Conservation (phyloP, 2,329 filamentous ascomycete genomes). For the Dactylellina sp. region DNA sequence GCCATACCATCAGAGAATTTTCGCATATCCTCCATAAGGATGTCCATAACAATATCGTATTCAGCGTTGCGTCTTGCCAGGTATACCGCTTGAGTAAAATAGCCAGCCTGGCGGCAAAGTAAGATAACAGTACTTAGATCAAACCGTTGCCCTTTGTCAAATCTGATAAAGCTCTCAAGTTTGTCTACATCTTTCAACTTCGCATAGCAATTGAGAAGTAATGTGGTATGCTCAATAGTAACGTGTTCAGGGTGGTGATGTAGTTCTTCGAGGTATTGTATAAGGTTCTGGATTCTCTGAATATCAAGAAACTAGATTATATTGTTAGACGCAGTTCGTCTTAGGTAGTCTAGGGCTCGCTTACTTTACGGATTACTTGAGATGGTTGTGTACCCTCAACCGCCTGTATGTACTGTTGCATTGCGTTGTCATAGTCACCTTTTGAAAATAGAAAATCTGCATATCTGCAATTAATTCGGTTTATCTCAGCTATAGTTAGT, state of each 20-base stretch:
- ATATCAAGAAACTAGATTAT: conserved; percentile 83
- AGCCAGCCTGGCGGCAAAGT: conserved; percentile 97
- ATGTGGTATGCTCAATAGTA: conserved; percentile 92
- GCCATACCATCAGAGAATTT: conserved; percentile 87
- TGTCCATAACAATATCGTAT: conserved; percentile 92
- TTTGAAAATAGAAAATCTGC: conserved; percentile 95
- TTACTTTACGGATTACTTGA: conserved; percentile 57
- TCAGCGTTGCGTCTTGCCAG: conserved; percentile 94
- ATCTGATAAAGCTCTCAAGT: conserved; percentile 88
- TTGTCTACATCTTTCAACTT: conserved; percentile 98
- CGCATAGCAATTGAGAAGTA: conserved; percentile 95
- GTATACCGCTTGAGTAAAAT: conserved; percentile 96
- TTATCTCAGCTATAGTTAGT: conserved; percentile 80
- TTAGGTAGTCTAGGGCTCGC: background rate
- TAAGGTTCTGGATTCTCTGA: conserved; percentile 95
- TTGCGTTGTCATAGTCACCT: conserved; percentile 95
- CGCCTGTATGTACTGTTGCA: conserved; percentile 98
- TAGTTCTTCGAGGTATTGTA: conserved; percentile 94
- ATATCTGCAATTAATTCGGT: conserved; percentile 90
- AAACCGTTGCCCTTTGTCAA: conserved; percentile 92
- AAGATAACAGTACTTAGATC: conserved; percentile 96
- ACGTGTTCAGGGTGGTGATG: conserved; percentile 90
- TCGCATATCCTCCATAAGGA: conserved; percentile 94
- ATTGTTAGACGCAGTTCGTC: conserved; percentile 44
- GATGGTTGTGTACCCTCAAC: conserved; percentile 63